Evolutionary conservation across 768 basidiomycete species (phyloP), one percentile per base, ranked within the genome.

Genomic region (Mycena haematopus): DNA sequence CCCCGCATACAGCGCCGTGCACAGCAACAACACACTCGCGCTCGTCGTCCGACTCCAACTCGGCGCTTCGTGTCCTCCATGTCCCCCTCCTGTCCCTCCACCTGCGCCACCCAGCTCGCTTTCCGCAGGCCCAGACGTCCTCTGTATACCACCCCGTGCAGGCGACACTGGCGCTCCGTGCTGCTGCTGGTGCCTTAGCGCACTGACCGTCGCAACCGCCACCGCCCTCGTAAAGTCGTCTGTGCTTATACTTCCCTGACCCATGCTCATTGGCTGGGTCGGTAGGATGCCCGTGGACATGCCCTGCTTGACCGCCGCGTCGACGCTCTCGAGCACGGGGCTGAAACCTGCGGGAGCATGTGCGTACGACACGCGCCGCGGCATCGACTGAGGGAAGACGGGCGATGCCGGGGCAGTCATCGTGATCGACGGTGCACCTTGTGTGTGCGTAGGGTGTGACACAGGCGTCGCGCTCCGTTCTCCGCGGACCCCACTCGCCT

Each of bases 171-270:
- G 47, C 50, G 44, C 40, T 5, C 27, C 72, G 58, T 81, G 79
- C n/a, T 80, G 78, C 67, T 90, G 86, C 73, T 93, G 90, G 71
- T 95, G 93, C 52, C 93, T 81, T 61, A 98, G 76, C 0, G 96
- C 95, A 64, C 88, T 93, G 21, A 96, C 95, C 3, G 96, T 97
- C 9, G 95, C 95, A 15, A 93, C 94, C 13, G 96, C 94, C 10
- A 98, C 94, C 13, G 95, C 96, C 7, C 94, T 83, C 11, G 95
- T 94, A 69, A 97, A 94, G 65, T 96, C 95, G 63, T 98, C 95
- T 11, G 88, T 84, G 0, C 89, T 89, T 78, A 96, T 77, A 29
- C 81, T 83, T 58, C 84, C 80, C 3, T 92, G 89, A 3, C 92
- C 89, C 11, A 93, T 77, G 35, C 82, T 81, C 65, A 82, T 77